Percentiles rank a stretch among this genome's conserved stretches.
Conservation (phyloP, 257 asterid genomes). For the Orobanche coerulescens region DNA sequence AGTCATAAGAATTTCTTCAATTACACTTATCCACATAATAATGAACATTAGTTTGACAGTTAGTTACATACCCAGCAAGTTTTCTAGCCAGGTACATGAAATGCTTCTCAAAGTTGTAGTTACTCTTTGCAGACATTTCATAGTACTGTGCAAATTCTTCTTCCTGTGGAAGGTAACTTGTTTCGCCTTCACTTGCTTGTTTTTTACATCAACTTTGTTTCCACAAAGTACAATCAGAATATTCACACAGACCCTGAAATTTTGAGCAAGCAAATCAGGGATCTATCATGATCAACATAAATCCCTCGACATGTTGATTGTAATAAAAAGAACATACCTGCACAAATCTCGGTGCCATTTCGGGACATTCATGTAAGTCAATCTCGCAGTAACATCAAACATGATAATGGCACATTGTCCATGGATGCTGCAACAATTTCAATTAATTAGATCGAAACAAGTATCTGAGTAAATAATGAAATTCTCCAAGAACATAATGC, state of each 20-base stretch:
- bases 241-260: constrained; percentile 71
- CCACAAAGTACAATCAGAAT: constrained; percentile 88
- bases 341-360: constrained; percentile 98
- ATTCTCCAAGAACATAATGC: no score
- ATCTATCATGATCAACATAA: no score
- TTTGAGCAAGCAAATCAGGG: background rate
- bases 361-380: constrained; percentile 85
- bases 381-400: constrained; percentile 90
- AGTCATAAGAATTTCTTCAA: no score
- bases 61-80: constrained; percentile 92
- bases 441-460: no score
- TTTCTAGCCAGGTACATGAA: constrained; percentile 81
- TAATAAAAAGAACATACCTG: no score
- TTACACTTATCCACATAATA: no score
- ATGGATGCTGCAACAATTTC: constrained; percentile 62
- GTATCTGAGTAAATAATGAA: no score
- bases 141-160: constrained; percentile 81
- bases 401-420: constrained; percentile 91
- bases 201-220: constrained; percentile 86
- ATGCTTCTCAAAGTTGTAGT: constrained; percentile 83
- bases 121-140: constrained; percentile 84
- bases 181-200: constrained; percentile 88
- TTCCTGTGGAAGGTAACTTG: constrained; percentile 90
- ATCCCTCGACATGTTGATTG: no score
- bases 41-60: no score